Base-by-base conservation (phyloP, 768 basidiomycete species). In the Neoboletus brunneissimus region DNA sequence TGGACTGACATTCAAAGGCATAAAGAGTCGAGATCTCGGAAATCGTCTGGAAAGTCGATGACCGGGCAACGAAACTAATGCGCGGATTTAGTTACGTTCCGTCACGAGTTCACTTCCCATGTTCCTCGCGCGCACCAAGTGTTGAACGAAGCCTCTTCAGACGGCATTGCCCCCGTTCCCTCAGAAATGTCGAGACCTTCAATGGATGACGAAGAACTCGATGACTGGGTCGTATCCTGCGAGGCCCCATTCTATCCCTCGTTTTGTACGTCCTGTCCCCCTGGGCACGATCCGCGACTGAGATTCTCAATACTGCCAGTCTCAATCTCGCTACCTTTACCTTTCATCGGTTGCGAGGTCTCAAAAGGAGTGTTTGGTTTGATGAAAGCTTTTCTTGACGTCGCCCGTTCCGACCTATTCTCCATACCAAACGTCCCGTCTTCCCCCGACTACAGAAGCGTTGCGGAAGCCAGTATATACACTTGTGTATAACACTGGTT, bases 311-410 rank as follows among this genome's bases (percentile, higher is more conserved):
- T 22, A 23, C 7, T 40, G 12, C 9, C 13, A 57, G 56, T 42
- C 40, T 57, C 27, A 18, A 48, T n/a, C 38, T 57, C 22, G 32
- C 12, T 5, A 20, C 12, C 18, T 34, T 37, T 43, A 25, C 72
- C 25, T 29, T 70, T 48, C 18, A 9, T 31, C 13, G 13, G 34
- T 15, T 47, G 27, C 23, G 29, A 47, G 38, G 31, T 55, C 27
- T 27, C 41, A 23, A 40, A 40, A 22, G 20, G n/a, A 35, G 34
- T 22, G 4, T 42, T 55, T 18, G 18, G 29, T 13, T 34, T 13
- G 13, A 38, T 46, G 16, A 22, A 25, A 38, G 13, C 23, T 25
- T 13, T 18, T 32, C 25, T 42, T 23, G 20, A 34, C 38, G 12
- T 41, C 44, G 15, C 18, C 42, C 20, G 42, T n/a, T 12, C 42